A percentile compares a stretch with the other conserved stretches of the same genome.
phyloP scores from a whole-genome alignment of 345 rosid species.

The Pistacia vera region DNA sequence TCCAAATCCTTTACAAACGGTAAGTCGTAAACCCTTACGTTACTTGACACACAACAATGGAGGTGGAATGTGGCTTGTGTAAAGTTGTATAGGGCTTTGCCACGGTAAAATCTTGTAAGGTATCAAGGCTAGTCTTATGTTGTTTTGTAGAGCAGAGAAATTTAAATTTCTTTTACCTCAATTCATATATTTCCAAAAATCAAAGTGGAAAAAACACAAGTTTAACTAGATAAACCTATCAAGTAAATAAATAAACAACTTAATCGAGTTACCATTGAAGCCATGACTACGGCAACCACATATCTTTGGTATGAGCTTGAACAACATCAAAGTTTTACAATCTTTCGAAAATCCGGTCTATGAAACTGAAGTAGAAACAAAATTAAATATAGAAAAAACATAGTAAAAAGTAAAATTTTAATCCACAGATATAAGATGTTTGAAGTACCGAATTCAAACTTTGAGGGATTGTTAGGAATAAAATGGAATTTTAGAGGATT shows the following conservation, averaged over 20 bases:
- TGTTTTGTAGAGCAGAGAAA: not conserved
- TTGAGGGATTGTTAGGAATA: not conserved
- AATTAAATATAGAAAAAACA: not conserved
- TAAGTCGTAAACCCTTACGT: too few species aligned
- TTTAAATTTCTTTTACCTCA: not conserved
- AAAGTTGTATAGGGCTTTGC: too few species aligned
- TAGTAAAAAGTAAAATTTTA: not conserved
- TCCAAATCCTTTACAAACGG: too few species aligned
- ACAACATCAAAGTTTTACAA: conserved; percentile 69
- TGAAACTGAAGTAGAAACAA: not conserved
- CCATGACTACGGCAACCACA: conserved; percentile 92
- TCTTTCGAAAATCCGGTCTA: conserved; percentile 69
- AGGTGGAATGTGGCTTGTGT: too few species aligned
- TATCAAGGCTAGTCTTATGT: too few species aligned
- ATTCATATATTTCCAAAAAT: not conserved
- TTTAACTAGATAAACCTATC: too few species aligned
- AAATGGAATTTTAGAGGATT: too few species aligned
- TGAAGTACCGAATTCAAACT: conserved; percentile 73
- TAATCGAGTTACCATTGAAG: conserved; percentile 63
- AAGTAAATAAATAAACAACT: not conserved
- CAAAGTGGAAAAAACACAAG: not conserved
- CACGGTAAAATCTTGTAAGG: too few species aligned
- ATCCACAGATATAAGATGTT: not conserved
- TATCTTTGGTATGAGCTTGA: conserved; percentile 67
- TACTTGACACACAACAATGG: too few species aligned